Percentiles rank a stretch among this genome's conserved stretches.
Evolutionary conservation across 1,139 yeast genomes (phyloP).

Genomic region (Geotrichum siamense): DNA sequence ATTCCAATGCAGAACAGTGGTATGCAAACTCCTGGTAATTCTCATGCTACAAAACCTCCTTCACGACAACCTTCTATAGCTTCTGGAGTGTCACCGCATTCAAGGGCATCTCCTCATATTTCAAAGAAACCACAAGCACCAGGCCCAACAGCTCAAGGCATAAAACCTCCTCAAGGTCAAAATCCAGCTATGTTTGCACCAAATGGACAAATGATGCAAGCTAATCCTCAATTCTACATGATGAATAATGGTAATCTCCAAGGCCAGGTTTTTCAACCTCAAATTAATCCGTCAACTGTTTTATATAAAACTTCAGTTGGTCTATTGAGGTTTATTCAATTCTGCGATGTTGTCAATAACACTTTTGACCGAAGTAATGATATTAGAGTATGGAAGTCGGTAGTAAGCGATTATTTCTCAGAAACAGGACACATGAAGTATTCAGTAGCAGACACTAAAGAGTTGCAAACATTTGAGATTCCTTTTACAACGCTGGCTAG

Average conservation of each 20-base stretch:
- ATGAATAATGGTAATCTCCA: constrained; percentile 45
- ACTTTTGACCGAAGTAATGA: constrained; percentile 40
- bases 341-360: constrained; percentile 37
- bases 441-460: constrained; percentile 39
- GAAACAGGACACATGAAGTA: constrained; percentile 44
- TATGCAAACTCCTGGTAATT: constrained; percentile 15
- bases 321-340: constrained; percentile 27
- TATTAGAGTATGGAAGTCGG: constrained; percentile 43
- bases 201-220: constrained; percentile 43
- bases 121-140: constrained; percentile 24
- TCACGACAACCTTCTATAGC: constrained; percentile 9
- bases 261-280: constrained; percentile 50
- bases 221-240: constrained; percentile 55
- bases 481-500: constrained; percentile 61
- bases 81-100: constrained; percentile 9
- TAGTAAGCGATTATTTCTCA: constrained; percentile 44
- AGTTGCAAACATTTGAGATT: constrained; percentile 55
- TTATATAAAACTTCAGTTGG: constrained; percentile 40
- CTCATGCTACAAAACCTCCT: constrained; percentile 12
- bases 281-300: constrained; percentile 60
- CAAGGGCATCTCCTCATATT: constrained; percentile 15
- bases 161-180: constrained; percentile 30
- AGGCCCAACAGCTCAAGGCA: constrained; percentile 32
- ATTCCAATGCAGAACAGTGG: background rate
- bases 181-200: constrained; percentile 17